Conservation (phyloP, 2,329 filamentous ascomycete species). For the Monilinia vaccinii-corymbosi region DNA sequence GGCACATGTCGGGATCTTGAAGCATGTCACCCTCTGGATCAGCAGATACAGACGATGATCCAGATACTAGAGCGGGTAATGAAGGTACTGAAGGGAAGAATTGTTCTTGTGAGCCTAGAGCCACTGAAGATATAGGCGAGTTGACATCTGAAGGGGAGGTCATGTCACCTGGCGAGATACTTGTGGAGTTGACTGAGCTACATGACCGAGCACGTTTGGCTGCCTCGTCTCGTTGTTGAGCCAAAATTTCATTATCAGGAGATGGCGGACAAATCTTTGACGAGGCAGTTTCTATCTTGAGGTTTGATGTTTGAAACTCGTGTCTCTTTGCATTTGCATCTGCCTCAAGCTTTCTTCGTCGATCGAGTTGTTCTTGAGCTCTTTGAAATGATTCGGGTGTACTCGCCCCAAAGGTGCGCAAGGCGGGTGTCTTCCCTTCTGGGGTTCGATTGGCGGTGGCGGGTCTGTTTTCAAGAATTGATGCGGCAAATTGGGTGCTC, state of each 20-base stretch:
- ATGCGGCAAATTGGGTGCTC: slow-evolving; percentile 20
- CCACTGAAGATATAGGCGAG: slow-evolving; percentile 36
- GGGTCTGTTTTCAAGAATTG: slow-evolving; percentile 38
- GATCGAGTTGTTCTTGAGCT: slow-evolving; percentile 28
- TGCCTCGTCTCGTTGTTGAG: slow-evolving; percentile 16
- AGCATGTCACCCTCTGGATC: slow-evolving; percentile 54
- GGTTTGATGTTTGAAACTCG: slow-evolving; percentile 11
- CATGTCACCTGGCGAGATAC: slow-evolving; percentile 30
- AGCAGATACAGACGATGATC: slow-evolving; percentile 54
- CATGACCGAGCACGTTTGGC: slow-evolving; percentile 24
- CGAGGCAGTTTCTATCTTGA: not conserved
- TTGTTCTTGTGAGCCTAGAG: slow-evolving; percentile 35
- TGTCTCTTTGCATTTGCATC: slow-evolving; percentile 30
- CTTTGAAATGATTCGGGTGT: slow-evolving; percentile 34
- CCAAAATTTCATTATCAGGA: slow-evolving; percentile 35
- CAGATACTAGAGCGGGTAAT: slow-evolving; percentile 52
- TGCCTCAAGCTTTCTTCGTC: slow-evolving; percentile 30
- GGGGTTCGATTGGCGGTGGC: slow-evolving; percentile 39
- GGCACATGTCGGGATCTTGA: slow-evolving; percentile 40
- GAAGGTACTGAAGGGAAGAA: slow-evolving; percentile 52
- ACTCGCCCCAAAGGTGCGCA: slow-evolving; percentile 32
- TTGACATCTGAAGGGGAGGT: slow-evolving; percentile 14
- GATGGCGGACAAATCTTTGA: slow-evolving; percentile 36
- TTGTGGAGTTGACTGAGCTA: slow-evolving; percentile 26
- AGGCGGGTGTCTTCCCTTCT: slow-evolving; percentile 32